Percentiles rank a stretch among this genome's conserved stretches.
These are phyloP conservation scores for Castanospermum australe DNA, from an alignment of 306 rosid species.

Conservation along the genomic window DNA sequence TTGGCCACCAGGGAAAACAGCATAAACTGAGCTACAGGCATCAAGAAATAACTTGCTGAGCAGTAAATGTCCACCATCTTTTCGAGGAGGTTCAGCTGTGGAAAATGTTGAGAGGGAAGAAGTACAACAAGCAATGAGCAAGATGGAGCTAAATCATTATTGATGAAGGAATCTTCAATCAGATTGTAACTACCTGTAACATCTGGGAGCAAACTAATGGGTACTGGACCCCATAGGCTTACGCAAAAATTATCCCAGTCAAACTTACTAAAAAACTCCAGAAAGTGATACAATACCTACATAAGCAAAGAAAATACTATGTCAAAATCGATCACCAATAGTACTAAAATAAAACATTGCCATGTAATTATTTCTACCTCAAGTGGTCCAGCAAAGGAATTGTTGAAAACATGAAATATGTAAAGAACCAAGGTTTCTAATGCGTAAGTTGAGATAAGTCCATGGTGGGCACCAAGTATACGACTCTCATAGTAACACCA, in stretches of 20 bases:
- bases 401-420: slow-evolving; percentile 94
- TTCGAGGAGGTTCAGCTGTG: slow-evolving; percentile 94
- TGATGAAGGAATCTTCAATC: slow-evolving; percentile 5
- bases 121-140: slow-evolving; percentile 14
- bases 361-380: slow-evolving; percentile 59
- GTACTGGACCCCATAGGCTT: slow-evolving; percentile 97
- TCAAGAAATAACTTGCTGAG: slow-evolving; percentile 82
- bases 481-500: slow-evolving; percentile 99
- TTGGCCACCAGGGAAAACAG: slow-evolving; percentile 79
- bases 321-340: slow-evolving; percentile 26
- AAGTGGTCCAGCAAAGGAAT: slow-evolving; percentile 95
- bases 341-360: slow-evolving; percentile 15
- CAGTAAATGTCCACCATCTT: slow-evolving; percentile 88
- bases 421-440: slow-evolving; percentile 98
- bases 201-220: slow-evolving; percentile 89
- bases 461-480: slow-evolving; percentile 98
- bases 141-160: background rate
- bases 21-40: slow-evolving; percentile 79
- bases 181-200: slow-evolving; percentile 66
- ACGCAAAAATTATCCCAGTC: slow-evolving; percentile 99
- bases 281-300: slow-evolving; percentile 91
- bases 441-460: slow-evolving; percentile 96
- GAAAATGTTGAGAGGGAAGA: slow-evolving; percentile 19
- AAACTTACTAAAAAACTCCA: slow-evolving; percentile 96
- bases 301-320: slow-evolving; percentile 12